A percentile compares a stretch with the other conserved stretches of the same genome.
Evolutionary conservation across 352 stramenopile genomes (phyloP).

Genomic region (Phytophthora vignae): DNA sequence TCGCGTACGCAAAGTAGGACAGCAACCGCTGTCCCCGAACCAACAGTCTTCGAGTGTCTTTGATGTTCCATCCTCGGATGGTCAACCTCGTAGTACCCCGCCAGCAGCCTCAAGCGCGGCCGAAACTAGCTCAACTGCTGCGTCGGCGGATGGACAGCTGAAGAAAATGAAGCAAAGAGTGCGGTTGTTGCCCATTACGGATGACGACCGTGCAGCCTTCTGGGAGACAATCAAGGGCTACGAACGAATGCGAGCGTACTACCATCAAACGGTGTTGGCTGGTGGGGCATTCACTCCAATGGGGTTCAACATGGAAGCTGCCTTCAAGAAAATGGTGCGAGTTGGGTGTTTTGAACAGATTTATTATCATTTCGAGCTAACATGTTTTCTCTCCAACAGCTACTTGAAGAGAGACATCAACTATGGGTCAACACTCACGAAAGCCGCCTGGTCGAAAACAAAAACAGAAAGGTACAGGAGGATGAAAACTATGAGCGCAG

Average conservation of each 20-base stretch:
- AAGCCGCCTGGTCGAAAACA: constrained; percentile 37
- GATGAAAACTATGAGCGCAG: constrained; percentile 57
- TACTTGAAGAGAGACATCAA: constrained; percentile 53
- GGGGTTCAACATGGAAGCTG: constrained; percentile 66
- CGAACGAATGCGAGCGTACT: constrained; percentile 46
- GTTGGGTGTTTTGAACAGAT: neutral
- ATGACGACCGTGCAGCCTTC: constrained; percentile 50
- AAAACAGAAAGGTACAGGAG: constrained; percentile 48
- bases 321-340: constrained; percentile 56
- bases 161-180: constrained; percentile 59
- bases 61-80: constrained; percentile 17
- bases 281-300: constrained; percentile 51
- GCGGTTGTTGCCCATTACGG: constrained; percentile 48
- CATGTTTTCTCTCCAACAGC: constrained; percentile 23
- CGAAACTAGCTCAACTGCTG: constrained; percentile 2
- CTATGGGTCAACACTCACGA: constrained; percentile 53
- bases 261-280: constrained; percentile 39
- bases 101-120: neutral
- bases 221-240: constrained; percentile 57
- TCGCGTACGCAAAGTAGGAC: constrained; percentile 9
- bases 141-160: constrained; percentile 46
- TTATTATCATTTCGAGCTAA: neutral
- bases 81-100: neutral
- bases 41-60: constrained; percentile 30
- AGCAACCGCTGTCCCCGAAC: constrained; percentile 12